Evolutionary conservation across 176 grass and related monocot genomes (phyloP).

Genomic region (Leersia perrieri): DNA sequence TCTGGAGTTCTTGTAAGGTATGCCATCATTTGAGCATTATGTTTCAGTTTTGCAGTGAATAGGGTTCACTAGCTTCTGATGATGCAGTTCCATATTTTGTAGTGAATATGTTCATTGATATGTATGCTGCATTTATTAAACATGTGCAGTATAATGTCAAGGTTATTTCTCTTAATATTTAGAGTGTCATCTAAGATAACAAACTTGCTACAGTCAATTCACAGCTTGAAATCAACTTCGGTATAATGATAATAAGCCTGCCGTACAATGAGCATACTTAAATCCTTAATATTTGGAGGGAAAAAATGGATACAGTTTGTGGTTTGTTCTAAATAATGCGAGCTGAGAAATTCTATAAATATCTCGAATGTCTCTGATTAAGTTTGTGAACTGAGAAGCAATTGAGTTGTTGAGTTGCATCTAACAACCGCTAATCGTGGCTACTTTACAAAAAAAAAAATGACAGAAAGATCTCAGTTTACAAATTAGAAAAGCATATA

Average conservation of each 20-base stretch:
- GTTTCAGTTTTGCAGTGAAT: neutral
- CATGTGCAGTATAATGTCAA: neutral
- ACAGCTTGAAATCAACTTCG: neutral
- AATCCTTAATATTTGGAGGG: neutral
- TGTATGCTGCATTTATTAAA: neutral
- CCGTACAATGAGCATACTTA: neutral
- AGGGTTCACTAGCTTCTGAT: neutral
- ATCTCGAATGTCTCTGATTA: neutral
- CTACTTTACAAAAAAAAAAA: slow-evolving; percentile 23
- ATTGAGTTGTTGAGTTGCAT: neutral
- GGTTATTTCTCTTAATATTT: neutral
- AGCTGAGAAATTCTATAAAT: neutral
- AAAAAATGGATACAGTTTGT: neutral
- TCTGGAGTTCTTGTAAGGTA: neutral
- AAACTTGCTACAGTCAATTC: neutral
- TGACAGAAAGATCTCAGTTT: neutral
- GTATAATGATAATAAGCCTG: neutral
- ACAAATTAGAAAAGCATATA: neutral
- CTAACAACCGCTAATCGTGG: neutral
- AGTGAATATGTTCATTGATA: too few species aligned
- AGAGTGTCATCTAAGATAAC: neutral
- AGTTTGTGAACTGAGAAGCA: neutral
- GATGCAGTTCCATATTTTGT: neutral
- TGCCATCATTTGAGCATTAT: neutral
- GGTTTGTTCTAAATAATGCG: neutral